Conservation (phyloP, 768 basidiomycete species). For the Naganishia vishniacii region DNA sequence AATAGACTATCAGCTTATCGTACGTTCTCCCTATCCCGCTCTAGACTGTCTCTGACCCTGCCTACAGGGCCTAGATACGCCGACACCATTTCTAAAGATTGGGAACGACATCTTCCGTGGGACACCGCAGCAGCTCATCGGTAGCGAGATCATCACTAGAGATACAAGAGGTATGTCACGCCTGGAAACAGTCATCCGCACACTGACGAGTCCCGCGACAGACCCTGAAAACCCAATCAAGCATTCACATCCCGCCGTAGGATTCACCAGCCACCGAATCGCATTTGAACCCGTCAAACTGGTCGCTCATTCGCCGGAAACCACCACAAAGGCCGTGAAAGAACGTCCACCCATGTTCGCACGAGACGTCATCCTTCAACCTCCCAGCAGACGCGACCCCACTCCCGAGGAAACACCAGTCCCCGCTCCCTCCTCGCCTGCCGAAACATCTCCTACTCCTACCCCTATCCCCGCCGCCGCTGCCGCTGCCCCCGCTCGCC, state of each 20-base stretch:
- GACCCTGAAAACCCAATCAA: conserved; percentile 17
- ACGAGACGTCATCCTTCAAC: not conserved
- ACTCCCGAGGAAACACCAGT: not conserved
- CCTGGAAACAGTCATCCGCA: not conserved
- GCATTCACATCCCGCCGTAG: conserved; percentile 9
- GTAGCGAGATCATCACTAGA: conserved; percentile 21
- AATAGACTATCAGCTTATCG: conserved; percentile 24
- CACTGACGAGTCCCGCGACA: not conserved
- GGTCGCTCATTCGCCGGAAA: not conserved
- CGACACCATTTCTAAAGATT: conserved; percentile 22
- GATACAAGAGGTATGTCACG: conserved; percentile 1
- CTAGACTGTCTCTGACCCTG: not conserved
- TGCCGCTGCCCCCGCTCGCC: not conserved
- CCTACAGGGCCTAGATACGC: conserved; percentile 21
- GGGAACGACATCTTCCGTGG: conserved; percentile 25
- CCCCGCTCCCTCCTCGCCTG: not conserved
- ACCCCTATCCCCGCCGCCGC: not conserved
- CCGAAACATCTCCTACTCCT: not conserved
- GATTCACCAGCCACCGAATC: not conserved
- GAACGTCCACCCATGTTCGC: conserved; percentile 11
- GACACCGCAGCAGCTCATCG: conserved; percentile 19
- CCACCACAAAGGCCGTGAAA: not conserved
- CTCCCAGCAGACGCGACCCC: not conserved
- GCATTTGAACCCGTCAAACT: conserved; percentile 18
- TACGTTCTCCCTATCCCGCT: not conserved